phyloP scores from a whole-genome alignment of 2,329 filamentous ascomycete genomes.

The Verticillium zaregamsianum region DNA sequence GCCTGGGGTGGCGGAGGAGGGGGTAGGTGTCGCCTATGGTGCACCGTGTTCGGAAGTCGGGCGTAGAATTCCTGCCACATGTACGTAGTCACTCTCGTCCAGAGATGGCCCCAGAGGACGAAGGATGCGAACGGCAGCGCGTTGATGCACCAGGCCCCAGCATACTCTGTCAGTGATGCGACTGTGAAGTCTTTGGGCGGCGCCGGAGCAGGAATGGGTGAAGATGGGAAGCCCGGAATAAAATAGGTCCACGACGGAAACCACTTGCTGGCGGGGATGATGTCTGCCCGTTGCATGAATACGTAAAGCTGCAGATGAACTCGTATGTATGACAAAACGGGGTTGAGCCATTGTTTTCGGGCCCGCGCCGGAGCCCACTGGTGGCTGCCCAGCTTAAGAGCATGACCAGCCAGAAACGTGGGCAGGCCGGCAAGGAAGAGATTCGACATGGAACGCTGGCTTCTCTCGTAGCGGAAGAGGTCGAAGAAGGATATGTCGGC shows the following conservation, averaged over 20 bases:
- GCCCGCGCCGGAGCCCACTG: constrained; percentile 12
- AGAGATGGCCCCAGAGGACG: constrained; percentile 35
- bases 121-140: constrained; percentile 44
- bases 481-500: constrained; percentile 44
- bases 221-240: constrained; percentile 48
- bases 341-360: constrained; percentile 13
- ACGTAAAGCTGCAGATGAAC: constrained; percentile 49
- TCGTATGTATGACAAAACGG: constrained; percentile 31
- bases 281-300: constrained; percentile 47
- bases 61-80: constrained; percentile 35
- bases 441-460: constrained; percentile 24
- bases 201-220: constrained; percentile 44
- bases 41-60: constrained; percentile 34
- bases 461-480: constrained; percentile 30
- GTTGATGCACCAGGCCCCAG: constrained; percentile 34
- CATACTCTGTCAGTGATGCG: constrained; percentile 37
- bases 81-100: constrained; percentile 27
- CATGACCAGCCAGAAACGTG: constrained; percentile 28
- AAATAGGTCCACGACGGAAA: constrained; percentile 47
- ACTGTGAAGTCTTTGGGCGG: constrained; percentile 31
- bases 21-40: constrained; percentile 18
- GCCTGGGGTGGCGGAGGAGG: constrained; percentile 15
- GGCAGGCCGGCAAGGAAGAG: constrained; percentile 35
- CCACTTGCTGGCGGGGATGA: constrained; percentile 35
- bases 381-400: constrained; percentile 22